Percentiles rank a stretch among this genome's conserved stretches.
phyloP scores from a whole-genome alignment of 2,329 filamentous ascomycete genomes.

The Cercospora zeae-maydis region DNA sequence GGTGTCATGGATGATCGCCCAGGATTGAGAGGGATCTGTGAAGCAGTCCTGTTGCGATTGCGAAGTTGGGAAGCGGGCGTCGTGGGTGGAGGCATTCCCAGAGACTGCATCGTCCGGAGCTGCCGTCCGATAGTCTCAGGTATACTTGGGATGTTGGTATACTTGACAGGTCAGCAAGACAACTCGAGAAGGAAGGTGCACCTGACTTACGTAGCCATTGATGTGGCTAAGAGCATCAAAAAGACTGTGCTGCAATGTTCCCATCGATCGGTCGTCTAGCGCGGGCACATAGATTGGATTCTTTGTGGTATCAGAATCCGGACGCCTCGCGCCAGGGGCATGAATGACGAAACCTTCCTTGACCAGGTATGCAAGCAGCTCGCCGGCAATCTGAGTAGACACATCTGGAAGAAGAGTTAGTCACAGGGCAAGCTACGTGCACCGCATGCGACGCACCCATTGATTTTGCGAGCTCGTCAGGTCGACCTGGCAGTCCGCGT shows the following conservation, averaged over 20 bases:
- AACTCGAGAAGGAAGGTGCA: background rate
- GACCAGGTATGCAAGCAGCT: slow-evolving; percentile 23
- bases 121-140: slow-evolving; percentile 10
- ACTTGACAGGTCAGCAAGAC: slow-evolving; percentile 10
- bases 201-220: slow-evolving; percentile 22
- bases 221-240: slow-evolving; percentile 32
- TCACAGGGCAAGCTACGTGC: background rate
- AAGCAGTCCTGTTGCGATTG: slow-evolving; percentile 2
- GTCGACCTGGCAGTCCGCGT: slow-evolving; percentile 23
- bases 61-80: slow-evolving; percentile 21
- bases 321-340: slow-evolving; percentile 17
- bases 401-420: slow-evolving; percentile 22
- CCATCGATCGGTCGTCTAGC: slow-evolving; percentile 18
- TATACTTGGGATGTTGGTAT: background rate
- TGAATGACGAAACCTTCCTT: slow-evolving; percentile 24
- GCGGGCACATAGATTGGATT: slow-evolving; percentile 26
- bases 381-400: slow-evolving; percentile 7
- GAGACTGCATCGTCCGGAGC: slow-evolving; percentile 11
- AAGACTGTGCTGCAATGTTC: slow-evolving; percentile 26
- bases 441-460: slow-evolving; percentile 20
- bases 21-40: slow-evolving; percentile 20
- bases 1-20: slow-evolving; percentile 20
- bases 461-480: slow-evolving; percentile 16
- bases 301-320: slow-evolving; percentile 18
- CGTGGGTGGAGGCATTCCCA: slow-evolving; percentile 26